phyloP scores from a whole-genome alignment of 1,139 yeast genomes.

The Hansenula lynferdii region DNA sequence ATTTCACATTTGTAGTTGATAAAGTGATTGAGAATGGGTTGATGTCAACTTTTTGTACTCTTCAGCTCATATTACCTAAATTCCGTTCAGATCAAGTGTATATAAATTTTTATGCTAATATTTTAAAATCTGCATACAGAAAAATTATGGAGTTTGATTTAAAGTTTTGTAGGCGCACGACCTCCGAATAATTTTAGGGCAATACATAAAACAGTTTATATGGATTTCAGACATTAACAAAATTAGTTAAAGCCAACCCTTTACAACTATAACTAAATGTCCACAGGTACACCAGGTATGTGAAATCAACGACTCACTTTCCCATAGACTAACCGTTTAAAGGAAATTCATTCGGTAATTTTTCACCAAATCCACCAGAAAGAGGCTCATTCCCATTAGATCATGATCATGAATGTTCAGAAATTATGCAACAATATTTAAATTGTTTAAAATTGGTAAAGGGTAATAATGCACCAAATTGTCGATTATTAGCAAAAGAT shows the following conservation, averaged over 20 bases:
- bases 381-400: constrained; percentile 95
- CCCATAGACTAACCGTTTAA: neutral
- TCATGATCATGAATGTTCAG: constrained; percentile 82
- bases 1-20: too few species aligned
- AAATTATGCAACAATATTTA: constrained; percentile 69
- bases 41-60: too few species aligned
- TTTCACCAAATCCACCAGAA: constrained; percentile 87
- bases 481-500: constrained; percentile 75
- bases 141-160: too few species aligned
- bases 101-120: too few species aligned
- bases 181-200: neutral
- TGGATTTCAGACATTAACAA: neutral
- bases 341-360: constrained; percentile 22
- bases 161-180: neutral
- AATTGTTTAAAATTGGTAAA: constrained; percentile 72
- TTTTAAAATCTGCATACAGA: too few species aligned
- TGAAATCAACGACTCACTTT: neutral
- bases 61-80: too few species aligned
- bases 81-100: too few species aligned
- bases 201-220: too few species aligned
- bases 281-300: constrained; percentile 5
- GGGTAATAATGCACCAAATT: constrained; percentile 85
- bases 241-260: too few species aligned
- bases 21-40: too few species aligned
- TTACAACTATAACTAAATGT: neutral